These are phyloP conservation scores for Candida qinlingensis DNA, from an alignment of 805 yeast species.

Conservation along the genomic window DNA sequence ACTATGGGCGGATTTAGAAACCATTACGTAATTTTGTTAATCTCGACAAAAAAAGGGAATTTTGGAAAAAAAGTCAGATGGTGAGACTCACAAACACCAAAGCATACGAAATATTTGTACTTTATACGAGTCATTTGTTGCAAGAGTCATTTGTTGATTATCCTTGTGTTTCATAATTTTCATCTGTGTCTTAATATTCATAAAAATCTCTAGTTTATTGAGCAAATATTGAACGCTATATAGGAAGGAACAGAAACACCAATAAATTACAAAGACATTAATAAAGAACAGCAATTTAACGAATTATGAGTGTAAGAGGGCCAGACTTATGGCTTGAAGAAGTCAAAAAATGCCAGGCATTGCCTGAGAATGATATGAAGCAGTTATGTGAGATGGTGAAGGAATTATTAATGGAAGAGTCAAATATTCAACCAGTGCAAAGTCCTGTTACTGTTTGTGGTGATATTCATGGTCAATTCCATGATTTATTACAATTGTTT, in stretches of 20 bases:
- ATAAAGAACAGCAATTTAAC: not conserved
- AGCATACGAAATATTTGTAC: too few species aligned
- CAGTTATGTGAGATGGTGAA: slow-evolving; percentile 93
- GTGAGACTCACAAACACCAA: not conserved
- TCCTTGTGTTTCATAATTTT: too few species aligned
- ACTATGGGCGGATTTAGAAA: too few species aligned
- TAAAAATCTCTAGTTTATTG: too few species aligned
- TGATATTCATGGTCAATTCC: slow-evolving; percentile 97
- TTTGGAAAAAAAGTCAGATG: not conserved
- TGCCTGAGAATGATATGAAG: slow-evolving; percentile 92
- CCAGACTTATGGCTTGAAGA: slow-evolving; percentile 97
- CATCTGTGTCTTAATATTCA: too few species aligned
- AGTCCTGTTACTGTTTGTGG: slow-evolving; percentile 95
- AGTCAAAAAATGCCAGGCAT: slow-evolving; percentile 80
- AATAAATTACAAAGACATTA: not conserved
- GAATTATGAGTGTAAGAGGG: slow-evolving; percentile 60
- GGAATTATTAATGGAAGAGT: slow-evolving; percentile 92
- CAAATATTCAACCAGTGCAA: slow-evolving; percentile 89
- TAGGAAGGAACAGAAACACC: too few species aligned
- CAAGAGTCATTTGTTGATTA: too few species aligned
- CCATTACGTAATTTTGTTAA: not conserved
- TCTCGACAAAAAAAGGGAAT: not conserved
- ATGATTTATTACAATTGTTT: slow-evolving; percentile 85
- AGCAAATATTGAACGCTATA: too few species aligned
- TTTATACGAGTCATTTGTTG: too few species aligned